Base-by-base conservation (phyloP, 306 rosid species). In the Lablab purpureus region DNA sequence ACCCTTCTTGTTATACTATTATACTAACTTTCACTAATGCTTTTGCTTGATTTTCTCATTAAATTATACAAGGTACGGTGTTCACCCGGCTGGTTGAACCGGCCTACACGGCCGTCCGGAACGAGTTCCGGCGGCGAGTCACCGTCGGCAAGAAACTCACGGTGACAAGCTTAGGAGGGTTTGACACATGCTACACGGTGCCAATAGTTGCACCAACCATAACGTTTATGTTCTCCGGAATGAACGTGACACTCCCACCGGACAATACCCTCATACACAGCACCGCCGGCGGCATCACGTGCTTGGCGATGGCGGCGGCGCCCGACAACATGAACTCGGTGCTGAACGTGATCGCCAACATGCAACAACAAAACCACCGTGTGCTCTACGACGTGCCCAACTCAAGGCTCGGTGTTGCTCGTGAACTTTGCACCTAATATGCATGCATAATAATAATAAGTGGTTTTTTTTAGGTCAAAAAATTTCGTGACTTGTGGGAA, bases 351-450 rank as follows among this genome's bases (percentile, higher is more conserved):
- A 93, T 96, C 5, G 99, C 99, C 67, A 96, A 85, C 75, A 85
- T 96, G 96, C 99, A 96, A 74, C 99, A 96, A 45, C 98, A 93
- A 43, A 96, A 96, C 84, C 99, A 93, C 72, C 94, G 99, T 28
- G 77, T 91, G 18, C 87, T 96, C 40, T 91, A 66, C 41, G 99
- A 96, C 15, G 69, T 91, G 18, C 99, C 99, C 34, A 96, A 96
- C 69, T 89, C 96, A 0, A 89, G 98, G 66, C 77, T 96, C 0
- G 99, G 99, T 0, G 90, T 96, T 40, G 86, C 94, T 76, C 98
- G 98, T 56, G 98, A 96, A 70, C 36, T 34, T 22, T 96, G 99
- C 90, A 87, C 94, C 64, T 86, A 32, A 62, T 30, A 27, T 59
- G 46, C 46, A 41, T 43, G 49, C 49, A 43, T 43, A 30, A 27